Percentiles rank a stretch among this genome's conserved stretches.
Evolutionary conservation across 176 grass and related monocot species (phyloP).

Genomic region (Carex kokanica): DNA sequence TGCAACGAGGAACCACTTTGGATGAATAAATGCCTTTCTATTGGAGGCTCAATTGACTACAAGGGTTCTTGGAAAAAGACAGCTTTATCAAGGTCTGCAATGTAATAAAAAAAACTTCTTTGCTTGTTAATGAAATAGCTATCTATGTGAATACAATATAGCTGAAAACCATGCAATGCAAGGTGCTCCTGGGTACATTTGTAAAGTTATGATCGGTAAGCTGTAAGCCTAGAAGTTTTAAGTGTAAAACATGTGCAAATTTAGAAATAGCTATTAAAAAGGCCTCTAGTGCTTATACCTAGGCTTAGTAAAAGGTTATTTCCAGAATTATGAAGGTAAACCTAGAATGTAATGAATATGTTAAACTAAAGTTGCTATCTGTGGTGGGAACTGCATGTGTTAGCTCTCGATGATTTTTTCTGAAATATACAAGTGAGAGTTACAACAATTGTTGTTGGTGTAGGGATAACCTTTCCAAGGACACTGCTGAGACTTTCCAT

Average conservation of each 20-base stretch:
- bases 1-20: constrained; percentile 98
- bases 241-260: neutral
- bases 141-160: neutral
- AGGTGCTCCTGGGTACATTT: neutral
- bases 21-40: constrained; percentile 90
- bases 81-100: constrained; percentile 48
- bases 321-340: neutral
- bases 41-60: constrained; percentile 70
- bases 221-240: neutral
- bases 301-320: neutral
- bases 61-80: constrained; percentile 86
- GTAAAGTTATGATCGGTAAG: neutral
- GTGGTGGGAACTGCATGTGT: too few species aligned
- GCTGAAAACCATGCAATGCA: neutral
- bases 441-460: constrained; percentile 33
- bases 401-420: neutral
- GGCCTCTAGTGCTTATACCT: neutral
- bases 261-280: neutral
- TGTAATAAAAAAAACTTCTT: constrained; percentile 3
- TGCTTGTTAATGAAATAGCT: neutral
- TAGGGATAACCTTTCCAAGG: constrained; percentile 57
- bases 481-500: constrained; percentile 32
- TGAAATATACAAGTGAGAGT: neutral
- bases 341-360: neutral
- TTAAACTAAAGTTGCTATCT: neutral